Evolutionary conservation across 192 early-diverging fungal genomes (phyloP).

Genomic region (Coemansia sp.): DNA sequence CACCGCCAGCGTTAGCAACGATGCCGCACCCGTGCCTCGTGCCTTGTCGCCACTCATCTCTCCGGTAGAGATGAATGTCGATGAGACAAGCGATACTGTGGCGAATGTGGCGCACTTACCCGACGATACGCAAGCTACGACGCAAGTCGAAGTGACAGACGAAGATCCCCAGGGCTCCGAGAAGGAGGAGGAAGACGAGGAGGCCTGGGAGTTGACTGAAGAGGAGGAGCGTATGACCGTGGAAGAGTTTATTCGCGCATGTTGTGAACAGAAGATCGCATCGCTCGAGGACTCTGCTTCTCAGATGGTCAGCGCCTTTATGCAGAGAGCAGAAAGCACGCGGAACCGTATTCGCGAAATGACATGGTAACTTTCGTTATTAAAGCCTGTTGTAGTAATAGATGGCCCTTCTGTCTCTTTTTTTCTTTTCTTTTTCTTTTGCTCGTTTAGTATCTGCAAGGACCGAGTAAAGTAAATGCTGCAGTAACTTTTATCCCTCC

Average conservation of each 20-base stretch:
- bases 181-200: background rate
- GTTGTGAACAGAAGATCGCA: conserved; percentile 40
- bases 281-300: conserved; percentile 42
- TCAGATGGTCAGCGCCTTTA: conserved; percentile 48
- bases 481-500: no score
- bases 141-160: conserved; percentile 17
- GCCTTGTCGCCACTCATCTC: background rate
- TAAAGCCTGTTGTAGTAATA: background rate
- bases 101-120: background rate
- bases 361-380: conserved; percentile 19
- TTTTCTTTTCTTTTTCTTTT: background rate
- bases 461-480: no score
- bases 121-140: conserved; percentile 22
- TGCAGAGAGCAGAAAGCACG: conserved; percentile 45
- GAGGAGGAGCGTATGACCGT: conserved; percentile 54
- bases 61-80: conserved; percentile 20
- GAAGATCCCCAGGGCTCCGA: no score
- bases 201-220: conserved; percentile 39
- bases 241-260: conserved; percentile 57
- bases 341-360: conserved; percentile 40
- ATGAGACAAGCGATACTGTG: no score
- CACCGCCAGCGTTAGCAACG: no score
- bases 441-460: no score
- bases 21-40: background rate
- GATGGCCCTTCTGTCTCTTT: background rate